Evolutionary conservation across 129 eudicot genomes (phyloP).

Genomic region (Saussurea involucrata): DNA sequence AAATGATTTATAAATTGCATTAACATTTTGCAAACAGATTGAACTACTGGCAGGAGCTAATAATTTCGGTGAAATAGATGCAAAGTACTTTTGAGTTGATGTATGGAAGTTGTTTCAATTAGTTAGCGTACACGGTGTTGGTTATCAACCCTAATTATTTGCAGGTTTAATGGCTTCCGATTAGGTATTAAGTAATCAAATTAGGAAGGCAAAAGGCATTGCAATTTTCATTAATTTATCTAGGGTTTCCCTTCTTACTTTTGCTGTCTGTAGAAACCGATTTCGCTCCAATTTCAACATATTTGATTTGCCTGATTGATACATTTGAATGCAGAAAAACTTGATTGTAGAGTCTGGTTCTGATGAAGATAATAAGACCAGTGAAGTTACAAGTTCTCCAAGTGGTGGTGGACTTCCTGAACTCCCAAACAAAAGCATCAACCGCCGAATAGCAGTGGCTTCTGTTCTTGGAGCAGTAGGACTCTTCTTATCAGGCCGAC

Average conservation of each 20-base stretch:
- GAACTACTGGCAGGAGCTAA: background rate
- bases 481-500: conserved; percentile 60
- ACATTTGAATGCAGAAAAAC: conserved; percentile 47
- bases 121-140: conserved; percentile 5
- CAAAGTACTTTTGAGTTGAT: background rate
- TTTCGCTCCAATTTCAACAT: background rate
- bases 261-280: background rate
- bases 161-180: background rate
- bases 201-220: background rate
- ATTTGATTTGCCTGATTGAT: background rate
- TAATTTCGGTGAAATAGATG: background rate
- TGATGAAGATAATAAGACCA: conserved; percentile 19
- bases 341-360: conserved; percentile 35
- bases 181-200: background rate
- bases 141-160: conserved; percentile 8
- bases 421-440: conserved; percentile 62
- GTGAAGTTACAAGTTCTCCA: conserved; percentile 34
- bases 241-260: background rate
- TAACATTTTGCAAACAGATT: background rate
- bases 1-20: background rate
- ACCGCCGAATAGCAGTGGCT: conserved; percentile 55
- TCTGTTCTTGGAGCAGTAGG: conserved; percentile 82
- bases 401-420: conserved; percentile 49
- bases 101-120: conserved; percentile 1
- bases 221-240: background rate